Base-by-base conservation (phyloP, 108 stramenopile species). In the Cyclotella baltica region DNA sequence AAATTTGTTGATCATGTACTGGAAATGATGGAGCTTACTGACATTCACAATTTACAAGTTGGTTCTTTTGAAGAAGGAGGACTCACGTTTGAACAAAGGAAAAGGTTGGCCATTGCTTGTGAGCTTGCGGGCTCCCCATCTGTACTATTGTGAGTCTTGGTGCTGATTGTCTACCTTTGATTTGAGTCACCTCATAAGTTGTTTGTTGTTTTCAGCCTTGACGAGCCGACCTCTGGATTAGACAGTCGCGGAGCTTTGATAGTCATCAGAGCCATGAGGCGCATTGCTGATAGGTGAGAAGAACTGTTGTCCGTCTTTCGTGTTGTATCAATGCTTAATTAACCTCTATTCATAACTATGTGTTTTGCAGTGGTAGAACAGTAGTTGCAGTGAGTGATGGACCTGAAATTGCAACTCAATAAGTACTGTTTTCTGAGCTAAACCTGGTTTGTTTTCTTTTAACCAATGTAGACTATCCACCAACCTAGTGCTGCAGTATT, bases 1-100 rank as follows among this genome's bases (percentile, higher is more conserved):
- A 83, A 75, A 33, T 94, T 89, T 76, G 93, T 93, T 25, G 87
- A 92, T 73, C 72, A 91, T 55, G 84, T 98, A 29, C 71, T 97
- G 23, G 79, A 85, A 20, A 87, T 88, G 33, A 75, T 97, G 56
- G 96, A 95, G 67, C 88, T 98, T 37, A 80, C 83, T 36, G 63
- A 83, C 35, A 81, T 96, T 29, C 70, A 72, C 55, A 87, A 81
- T 27, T 48, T 64, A 6, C 73, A 92, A 65, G 94, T 95, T 52
- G 96, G 96, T 9, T 79, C 73, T 28, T 53, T 59, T 58, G 86
- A 86, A 51, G 92, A 87, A 20, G 89, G 87, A n/a, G 86, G 87
- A 9, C 62, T 80, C 16, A 68, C 74, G 36, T 80, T 80, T 50
- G 79, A 80, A 43, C 79, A 80, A 55, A 75, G 79, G 35, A 80